Conservation (phyloP, 192 early-diverging fungal genomes). For the Jimgerdemannia lactiflua region DNA sequence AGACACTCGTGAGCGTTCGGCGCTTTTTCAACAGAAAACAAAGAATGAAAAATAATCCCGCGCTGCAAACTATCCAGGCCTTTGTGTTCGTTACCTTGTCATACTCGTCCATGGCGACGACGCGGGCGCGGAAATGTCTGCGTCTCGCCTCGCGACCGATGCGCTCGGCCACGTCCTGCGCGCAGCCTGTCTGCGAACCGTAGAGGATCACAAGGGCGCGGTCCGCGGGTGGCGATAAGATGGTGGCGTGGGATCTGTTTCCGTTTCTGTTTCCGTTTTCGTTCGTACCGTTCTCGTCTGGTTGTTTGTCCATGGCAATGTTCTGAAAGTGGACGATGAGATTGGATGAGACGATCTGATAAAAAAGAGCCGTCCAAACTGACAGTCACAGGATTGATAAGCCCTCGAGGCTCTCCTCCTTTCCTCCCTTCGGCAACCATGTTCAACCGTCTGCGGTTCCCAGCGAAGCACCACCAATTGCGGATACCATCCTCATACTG, state of each 20-base stretch:
- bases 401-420: too few relatives aligned
- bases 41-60: background rate
- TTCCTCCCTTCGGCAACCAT: background rate
- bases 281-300: too few relatives aligned
- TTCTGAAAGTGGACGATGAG: too few relatives aligned
- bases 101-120: conserved; percentile 78
- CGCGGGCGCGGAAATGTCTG: conserved; percentile 59
- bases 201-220: conserved; percentile 74
- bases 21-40: too few relatives aligned
- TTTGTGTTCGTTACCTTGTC: conserved; percentile 43
- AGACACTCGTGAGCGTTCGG: too few relatives aligned
- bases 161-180: conserved; percentile 85
- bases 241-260: too few relatives aligned
- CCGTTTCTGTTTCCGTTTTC: too few relatives aligned
- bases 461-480: background rate
- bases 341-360: too few relatives aligned
- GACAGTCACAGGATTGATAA: too few relatives aligned
- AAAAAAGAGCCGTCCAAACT: too few relatives aligned
- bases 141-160: conserved; percentile 77
- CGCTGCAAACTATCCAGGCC: background rate
- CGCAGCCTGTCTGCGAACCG: conserved; percentile 91
- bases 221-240: background rate
- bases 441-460: background rate
- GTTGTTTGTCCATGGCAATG: too few relatives aligned
- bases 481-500: background rate